Evolutionary conservation across 1,284 basidiomycete genomes (phyloP), one percentile per base, ranked within the genome.

Genomic region (Hemileia vastatrix): DNA sequence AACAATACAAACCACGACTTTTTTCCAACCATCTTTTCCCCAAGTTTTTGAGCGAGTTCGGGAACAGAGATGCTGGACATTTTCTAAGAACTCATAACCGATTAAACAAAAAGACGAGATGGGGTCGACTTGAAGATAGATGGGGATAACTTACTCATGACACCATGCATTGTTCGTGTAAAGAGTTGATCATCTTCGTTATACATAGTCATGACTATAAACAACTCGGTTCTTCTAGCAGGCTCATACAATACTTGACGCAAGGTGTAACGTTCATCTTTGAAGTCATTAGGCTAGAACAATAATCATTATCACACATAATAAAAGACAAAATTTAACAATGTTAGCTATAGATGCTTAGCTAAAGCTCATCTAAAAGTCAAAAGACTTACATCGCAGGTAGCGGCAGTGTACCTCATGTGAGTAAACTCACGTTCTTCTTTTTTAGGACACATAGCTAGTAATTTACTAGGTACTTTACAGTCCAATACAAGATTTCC

Each of bases 11-110:
- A 94, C 90, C 43, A 94, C 90, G 52, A 92, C 78, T 67, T 95
- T 96, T 80, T 95, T 94, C 93, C 93, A 96, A 0, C 92, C 91
- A 0, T 95, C 90, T 74, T 89, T 87, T 1, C 91, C 91, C 93
- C 93, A 96, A 1, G 87, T 95, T 80, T 89, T 90, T 69, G 85
- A 87, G 59, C 88, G 78, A 49, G 86, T 86, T 19, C 90, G 80
- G 68, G 85, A 86, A 75, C 88, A 91, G 65, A 93, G 76, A 73
- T 89, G 86, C 11, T 83, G 83, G 56, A 59, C 50, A 24, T 59
- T 59, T 53, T 59, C 57, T 59, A n/a, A 50, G n/a, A 5, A 23
- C 9, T 1, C 6, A 19, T 24, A 27, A 13, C 33, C 44, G 2
- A 90, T 81, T 73, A 3, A 62, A 64, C 6, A 72, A 63, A 3